phyloP scores from a whole-genome alignment of 345 rosid species.

The Populus alba region DNA sequence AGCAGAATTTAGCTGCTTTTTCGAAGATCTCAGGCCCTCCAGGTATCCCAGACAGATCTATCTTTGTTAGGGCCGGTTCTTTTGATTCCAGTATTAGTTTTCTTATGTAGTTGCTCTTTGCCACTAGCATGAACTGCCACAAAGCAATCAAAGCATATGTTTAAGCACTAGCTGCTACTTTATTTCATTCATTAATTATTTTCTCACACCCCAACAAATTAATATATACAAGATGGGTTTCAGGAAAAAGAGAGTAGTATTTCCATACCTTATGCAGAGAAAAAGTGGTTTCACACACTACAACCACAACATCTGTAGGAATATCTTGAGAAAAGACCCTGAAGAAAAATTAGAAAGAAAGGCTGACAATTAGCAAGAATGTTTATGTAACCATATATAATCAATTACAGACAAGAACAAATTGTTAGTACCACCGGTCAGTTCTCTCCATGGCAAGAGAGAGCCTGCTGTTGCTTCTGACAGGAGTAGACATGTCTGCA shows the following conservation, averaged over 20 bases:
- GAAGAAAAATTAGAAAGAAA: conserved; percentile 4
- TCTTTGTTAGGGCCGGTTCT: conserved; percentile 53
- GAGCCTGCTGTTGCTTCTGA: conserved; percentile 32
- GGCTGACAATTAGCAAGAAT: background rate
- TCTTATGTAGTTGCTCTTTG: conserved; percentile 88
- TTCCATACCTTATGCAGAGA: conserved; percentile 74
- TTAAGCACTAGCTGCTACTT: background rate
- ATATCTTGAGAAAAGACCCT: conserved; percentile 93
- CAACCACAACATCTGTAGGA: conserved; percentile 70
- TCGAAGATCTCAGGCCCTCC: conserved; percentile 96
- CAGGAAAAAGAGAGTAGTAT: background rate
- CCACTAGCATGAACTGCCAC: conserved; percentile 77
- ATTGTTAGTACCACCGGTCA: conserved; percentile 63
- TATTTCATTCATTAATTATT: background rate
- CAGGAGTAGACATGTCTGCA: conserved; percentile 39
- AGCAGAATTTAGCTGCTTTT: conserved; percentile 93
- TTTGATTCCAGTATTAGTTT: conserved; percentile 68
- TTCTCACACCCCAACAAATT: background rate
- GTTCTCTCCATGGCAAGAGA: conserved; percentile 79
- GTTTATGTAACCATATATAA: background rate
- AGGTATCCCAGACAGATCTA: conserved; percentile 65
- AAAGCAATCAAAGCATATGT: background rate
- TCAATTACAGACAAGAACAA: background rate
- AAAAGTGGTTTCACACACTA: conserved; percentile 75
- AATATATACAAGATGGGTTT: background rate